Evolutionary conservation across 2,329 filamentous ascomycete species (phyloP).

Genomic region (Waltergamsia citrina): DNA sequence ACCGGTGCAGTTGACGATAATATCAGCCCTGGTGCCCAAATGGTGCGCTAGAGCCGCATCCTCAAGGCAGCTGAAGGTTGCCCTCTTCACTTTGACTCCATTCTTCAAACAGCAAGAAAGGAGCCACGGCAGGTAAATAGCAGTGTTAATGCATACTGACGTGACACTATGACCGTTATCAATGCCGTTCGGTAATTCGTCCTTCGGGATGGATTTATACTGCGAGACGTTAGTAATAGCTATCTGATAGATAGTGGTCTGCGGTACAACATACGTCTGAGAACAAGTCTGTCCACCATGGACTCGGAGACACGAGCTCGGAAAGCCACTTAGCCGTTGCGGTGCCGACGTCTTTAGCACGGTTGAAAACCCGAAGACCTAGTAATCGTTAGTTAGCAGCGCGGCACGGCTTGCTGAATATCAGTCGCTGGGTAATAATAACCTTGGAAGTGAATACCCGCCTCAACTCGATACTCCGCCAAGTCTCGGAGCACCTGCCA

Average conservation of each 20-base stretch:
- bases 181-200: no score
- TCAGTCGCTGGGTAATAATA: neutral
- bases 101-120: conserved; percentile 67
- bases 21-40: conserved; percentile 46
- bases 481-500: no score
- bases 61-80: conserved; percentile 54
- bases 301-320: conserved; percentile 52
- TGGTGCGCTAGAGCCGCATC: conserved; percentile 26
- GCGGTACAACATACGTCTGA: conserved; percentile 66
- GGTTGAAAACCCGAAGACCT: no score
- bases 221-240: no score
- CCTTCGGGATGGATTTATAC: no score
- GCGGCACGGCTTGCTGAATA: no score
- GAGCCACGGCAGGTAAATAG: conserved; percentile 80
- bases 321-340: no score
- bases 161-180: no score
- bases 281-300: conserved; percentile 66
- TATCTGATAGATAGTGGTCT: conserved; percentile 42
- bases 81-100: conserved; percentile 59
- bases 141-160: conserved; percentile 85
- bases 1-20: conserved; percentile 74
- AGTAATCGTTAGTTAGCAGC: no score
- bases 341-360: no score
- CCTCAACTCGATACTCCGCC: no score
- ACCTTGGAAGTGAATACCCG: no score